Evolutionary conservation across 2,329 filamentous ascomycete genomes (phyloP).

Genomic region (Biscogniauxia marginata): DNA sequence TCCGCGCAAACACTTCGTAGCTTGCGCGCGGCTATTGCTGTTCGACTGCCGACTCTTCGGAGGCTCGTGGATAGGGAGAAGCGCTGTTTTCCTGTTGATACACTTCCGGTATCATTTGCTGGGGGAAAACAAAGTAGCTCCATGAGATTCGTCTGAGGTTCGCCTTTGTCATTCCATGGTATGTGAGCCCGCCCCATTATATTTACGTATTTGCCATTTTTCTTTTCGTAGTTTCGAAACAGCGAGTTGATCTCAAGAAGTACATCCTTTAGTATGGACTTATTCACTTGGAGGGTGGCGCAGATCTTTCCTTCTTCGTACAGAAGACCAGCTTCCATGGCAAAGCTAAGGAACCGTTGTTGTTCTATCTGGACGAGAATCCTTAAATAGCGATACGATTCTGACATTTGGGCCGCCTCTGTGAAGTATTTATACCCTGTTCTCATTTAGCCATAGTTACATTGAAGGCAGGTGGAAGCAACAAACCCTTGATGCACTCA

Average conservation of each 20-base stretch:
- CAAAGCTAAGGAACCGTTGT: constrained; percentile 9
- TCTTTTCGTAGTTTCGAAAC: constrained; percentile 1
- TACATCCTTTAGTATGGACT: constrained; percentile 1
- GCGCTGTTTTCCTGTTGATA: background rate
- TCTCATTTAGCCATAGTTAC: too few species aligned
- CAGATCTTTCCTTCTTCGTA: background rate
- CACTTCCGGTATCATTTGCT: background rate
- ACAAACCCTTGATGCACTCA: too few species aligned
- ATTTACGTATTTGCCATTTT: constrained; percentile 1
- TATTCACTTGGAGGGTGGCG: constrained; percentile 6
- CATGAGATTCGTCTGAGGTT: constrained; percentile 3
- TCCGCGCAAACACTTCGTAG: constrained; percentile 4
- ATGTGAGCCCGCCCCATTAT: background rate
- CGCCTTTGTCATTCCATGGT: background rate
- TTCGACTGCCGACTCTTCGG: background rate
- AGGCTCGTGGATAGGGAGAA: background rate
- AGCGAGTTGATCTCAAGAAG: constrained; percentile 5
- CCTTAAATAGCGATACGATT: background rate
- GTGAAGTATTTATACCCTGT: too few species aligned
- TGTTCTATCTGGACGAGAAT: constrained; percentile 10
- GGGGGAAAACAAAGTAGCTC: background rate
- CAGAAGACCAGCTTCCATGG: constrained; percentile 6
- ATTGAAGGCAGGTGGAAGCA: too few species aligned
- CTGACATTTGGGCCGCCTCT: too few species aligned
- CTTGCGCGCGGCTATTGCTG: background rate